A percentile compares a stretch with the other conserved stretches of the same genome.
These are phyloP conservation scores for Hymenoscyphus albidus DNA, from an alignment of 2,329 filamentous ascomycete genomes.

Conservation along the genomic window DNA sequence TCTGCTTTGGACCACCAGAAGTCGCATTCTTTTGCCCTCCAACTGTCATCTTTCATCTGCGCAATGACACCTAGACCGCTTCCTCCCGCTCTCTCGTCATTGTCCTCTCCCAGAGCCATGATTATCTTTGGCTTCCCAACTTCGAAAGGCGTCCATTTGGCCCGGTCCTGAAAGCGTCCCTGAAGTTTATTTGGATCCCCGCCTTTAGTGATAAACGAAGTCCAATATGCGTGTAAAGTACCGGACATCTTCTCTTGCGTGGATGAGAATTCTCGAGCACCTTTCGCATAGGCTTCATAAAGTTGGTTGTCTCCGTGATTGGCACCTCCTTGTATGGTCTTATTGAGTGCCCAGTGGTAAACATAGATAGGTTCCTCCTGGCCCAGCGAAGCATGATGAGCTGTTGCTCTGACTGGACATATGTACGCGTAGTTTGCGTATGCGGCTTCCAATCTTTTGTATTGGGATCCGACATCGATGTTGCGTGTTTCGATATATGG, in stretches of 20 bases:
- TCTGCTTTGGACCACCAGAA: conserved; percentile 41
- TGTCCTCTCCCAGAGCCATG: conserved; percentile 46
- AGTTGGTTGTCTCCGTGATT: conserved; percentile 44
- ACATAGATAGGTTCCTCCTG: conserved; percentile 41
- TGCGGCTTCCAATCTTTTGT: conserved; percentile 53
- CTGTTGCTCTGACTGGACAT: conserved; percentile 58
- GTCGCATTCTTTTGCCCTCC: conserved; percentile 42
- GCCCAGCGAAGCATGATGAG: conserved; percentile 36
- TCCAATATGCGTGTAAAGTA: conserved; percentile 25
- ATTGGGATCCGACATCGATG: conserved; percentile 47
- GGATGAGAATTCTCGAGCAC: conserved; percentile 17
- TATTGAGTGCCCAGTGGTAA: conserved; percentile 54
- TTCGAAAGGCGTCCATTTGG: conserved; percentile 35
- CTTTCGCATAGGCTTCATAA: conserved; percentile 42
- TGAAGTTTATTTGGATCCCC: conserved; percentile 26
- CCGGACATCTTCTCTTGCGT: conserved; percentile 23
- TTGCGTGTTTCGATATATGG: conserved; percentile 39
- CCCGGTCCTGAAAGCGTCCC: conserved; percentile 31
- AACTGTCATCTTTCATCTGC: conserved; percentile 39
- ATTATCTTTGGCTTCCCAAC: conserved; percentile 31
- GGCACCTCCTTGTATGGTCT: conserved; percentile 33
- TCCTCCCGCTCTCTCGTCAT: conserved; percentile 47
- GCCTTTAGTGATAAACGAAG: conserved; percentile 23
- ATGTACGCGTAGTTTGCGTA: conserved; percentile 63
- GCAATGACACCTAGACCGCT: conserved; percentile 37